Conservation (phyloP, 371 early-diverging fungal species). For the Chytridiales sp. region DNA sequence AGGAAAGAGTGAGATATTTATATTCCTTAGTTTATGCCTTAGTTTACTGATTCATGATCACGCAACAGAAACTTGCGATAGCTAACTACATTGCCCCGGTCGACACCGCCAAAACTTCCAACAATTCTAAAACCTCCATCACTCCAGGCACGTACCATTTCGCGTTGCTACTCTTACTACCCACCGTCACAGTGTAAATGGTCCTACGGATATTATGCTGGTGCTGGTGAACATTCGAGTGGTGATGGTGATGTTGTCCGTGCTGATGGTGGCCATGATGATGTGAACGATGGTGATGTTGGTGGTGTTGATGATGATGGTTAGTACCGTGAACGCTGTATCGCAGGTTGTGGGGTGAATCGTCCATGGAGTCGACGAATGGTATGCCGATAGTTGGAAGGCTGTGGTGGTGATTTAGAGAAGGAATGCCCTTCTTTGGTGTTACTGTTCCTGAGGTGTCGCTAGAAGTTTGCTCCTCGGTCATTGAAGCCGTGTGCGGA, state of each 20-base stretch:
- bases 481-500: too few species aligned
- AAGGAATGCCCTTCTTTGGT: too few species aligned
- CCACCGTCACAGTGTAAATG: conserved; percentile 46
- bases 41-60: too few species aligned
- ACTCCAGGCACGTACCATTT: conserved; percentile 35
- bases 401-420: background rate
- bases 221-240: background rate
- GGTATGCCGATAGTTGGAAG: background rate
- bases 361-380: background rate
- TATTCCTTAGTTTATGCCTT: too few species aligned
- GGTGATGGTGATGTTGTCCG: background rate
- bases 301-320: background rate
- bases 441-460: too few species aligned
- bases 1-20: too few species aligned
- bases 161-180: conserved; percentile 45
- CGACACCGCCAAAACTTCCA: background rate
- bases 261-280: background rate
- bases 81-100: too few species aligned
- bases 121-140: conserved; percentile 22
- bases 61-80: too few species aligned
- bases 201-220: background rate
- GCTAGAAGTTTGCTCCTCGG: too few species aligned
- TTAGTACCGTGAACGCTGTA: background rate
- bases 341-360: background rate
- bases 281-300: conserved; percentile 1